phyloP scores from a whole-genome alignment of 768 basidiomycete species.

The Suillus bovinus region DNA sequence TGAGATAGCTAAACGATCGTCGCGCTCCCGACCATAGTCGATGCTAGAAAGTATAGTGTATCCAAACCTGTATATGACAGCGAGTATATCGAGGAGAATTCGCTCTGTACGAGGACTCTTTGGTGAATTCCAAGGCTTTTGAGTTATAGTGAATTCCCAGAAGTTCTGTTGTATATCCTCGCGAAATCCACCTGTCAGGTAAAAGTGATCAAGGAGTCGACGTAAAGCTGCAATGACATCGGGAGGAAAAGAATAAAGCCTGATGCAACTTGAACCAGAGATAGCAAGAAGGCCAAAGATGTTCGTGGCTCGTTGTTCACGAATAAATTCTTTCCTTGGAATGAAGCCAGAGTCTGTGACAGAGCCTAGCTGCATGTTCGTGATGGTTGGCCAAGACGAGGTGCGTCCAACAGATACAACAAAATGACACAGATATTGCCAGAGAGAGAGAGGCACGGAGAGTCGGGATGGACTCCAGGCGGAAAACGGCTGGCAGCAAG shows the following conservation, averaged over 20 bases:
- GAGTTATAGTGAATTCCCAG: constrained; percentile 65
- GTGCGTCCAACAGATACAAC: constrained; percentile 22
- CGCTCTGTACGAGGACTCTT: constrained; percentile 68
- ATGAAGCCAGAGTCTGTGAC: constrained; percentile 52
- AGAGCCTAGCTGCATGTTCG: constrained; percentile 33
- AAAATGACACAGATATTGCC: constrained; percentile 26
- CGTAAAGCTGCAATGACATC: constrained; percentile 54
- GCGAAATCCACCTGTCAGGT: constrained; percentile 44
- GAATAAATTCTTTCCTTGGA: constrained; percentile 74
- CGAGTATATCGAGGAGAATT: constrained; percentile 66
- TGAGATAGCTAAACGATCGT: constrained; percentile 69
- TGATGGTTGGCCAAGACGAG: constrained; percentile 26
- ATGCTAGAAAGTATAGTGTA: constrained; percentile 66
- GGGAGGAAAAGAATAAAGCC: constrained; percentile 69
- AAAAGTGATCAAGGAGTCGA: constrained; percentile 51
- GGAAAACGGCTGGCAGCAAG: constrained; percentile 37
- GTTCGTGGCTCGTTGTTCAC: constrained; percentile 53
- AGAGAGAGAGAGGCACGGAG: constrained; percentile 16
- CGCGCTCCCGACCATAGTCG: constrained; percentile 76
- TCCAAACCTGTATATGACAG: constrained; percentile 61
- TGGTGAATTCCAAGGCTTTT: constrained; percentile 72
- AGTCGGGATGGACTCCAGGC: constrained; percentile 37
- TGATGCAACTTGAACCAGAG: constrained; percentile 59
- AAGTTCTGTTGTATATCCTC: constrained; percentile 60
- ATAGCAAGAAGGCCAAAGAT: constrained; percentile 73